These are phyloP conservation scores for Anaeramoeba flamelloides DNA, from an alignment of 78 protist species.

Conservation along the genomic window DNA sequence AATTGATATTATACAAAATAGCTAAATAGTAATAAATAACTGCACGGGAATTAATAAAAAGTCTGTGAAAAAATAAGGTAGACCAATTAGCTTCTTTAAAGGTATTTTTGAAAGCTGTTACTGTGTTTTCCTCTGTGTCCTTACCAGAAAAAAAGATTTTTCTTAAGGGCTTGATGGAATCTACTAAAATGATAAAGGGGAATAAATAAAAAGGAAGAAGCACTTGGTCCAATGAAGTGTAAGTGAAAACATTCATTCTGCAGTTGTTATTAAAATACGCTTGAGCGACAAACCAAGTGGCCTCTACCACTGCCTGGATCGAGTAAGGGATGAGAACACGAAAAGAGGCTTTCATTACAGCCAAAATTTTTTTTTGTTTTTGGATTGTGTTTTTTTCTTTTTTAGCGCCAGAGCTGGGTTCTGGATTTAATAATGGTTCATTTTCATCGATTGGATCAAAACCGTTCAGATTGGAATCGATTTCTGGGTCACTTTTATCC, in stretches of 20 bases:
- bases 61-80: constrained; percentile 21
- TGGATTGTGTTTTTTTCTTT: no score
- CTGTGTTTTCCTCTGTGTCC: constrained; percentile 18
- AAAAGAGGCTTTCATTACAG: no score
- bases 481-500: no score
- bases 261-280: constrained; percentile 16
- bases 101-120: constrained; percentile 17
- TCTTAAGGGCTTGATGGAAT: constrained; percentile 11
- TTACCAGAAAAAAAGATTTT: not conserved
- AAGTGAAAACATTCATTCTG: constrained; percentile 32
- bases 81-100: constrained; percentile 14
- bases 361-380: no score
- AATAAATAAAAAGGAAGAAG: constrained; percentile 35
- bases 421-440: no score
- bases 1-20: constrained; percentile 28
- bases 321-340: no score
- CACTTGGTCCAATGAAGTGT: constrained; percentile 38
- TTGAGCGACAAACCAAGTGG: not conserved
- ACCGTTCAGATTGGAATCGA: no score
- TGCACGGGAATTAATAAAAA: constrained; percentile 38
- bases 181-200: constrained; percentile 27
- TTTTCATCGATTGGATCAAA: no score
- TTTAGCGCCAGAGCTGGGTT: no score
- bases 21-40: constrained; percentile 37
- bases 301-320: no score